phyloP scores from a whole-genome alignment of 2,329 filamentous ascomycete genomes.

The Aspergillus latus region DNA sequence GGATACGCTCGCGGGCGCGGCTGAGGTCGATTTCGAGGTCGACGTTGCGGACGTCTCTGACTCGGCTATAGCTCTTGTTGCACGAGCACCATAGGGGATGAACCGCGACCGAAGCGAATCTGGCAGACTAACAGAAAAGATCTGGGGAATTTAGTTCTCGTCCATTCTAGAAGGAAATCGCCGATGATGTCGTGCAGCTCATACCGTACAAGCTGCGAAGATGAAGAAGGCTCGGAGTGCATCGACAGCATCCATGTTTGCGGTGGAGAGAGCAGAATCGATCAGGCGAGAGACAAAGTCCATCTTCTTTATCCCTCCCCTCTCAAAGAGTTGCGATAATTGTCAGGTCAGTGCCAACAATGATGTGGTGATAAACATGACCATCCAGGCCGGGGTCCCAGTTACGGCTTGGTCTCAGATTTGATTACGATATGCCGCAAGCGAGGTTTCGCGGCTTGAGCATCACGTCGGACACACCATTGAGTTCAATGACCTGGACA shows the following conservation, averaged over 20 bases:
- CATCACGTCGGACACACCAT: not conserved
- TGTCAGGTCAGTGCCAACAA: not conserved
- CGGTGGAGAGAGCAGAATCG: constrained; percentile 18
- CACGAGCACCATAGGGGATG: constrained; percentile 60
- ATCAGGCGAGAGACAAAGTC: constrained; percentile 13
- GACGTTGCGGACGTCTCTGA: constrained; percentile 10
- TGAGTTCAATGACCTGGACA: not conserved
- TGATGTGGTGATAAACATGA: not conserved
- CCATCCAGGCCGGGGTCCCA: not conserved
- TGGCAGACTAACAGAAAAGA: constrained; percentile 53
- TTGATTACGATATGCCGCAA: constrained; percentile 7
- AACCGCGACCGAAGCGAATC: constrained; percentile 56
- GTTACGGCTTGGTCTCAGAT: not conserved
- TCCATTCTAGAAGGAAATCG: constrained; percentile 17
- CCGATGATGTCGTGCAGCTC: constrained; percentile 13
- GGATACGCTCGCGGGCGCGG: constrained; percentile 17
- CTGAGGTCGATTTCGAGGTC: constrained; percentile 7
- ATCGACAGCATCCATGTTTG: constrained; percentile 35
- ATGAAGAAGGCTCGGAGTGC: constrained; percentile 40
- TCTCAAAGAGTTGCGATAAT: not conserved
- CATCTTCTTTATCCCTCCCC: constrained; percentile 10
- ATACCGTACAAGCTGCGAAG: constrained; percentile 40
- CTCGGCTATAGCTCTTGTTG: constrained; percentile 29
- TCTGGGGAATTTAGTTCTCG: constrained; percentile 31
- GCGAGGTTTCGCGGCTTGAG: not conserved